Conservation (phyloP, 2,329 filamentous ascomycete species). For the Nigrospora osmanthi region DNA sequence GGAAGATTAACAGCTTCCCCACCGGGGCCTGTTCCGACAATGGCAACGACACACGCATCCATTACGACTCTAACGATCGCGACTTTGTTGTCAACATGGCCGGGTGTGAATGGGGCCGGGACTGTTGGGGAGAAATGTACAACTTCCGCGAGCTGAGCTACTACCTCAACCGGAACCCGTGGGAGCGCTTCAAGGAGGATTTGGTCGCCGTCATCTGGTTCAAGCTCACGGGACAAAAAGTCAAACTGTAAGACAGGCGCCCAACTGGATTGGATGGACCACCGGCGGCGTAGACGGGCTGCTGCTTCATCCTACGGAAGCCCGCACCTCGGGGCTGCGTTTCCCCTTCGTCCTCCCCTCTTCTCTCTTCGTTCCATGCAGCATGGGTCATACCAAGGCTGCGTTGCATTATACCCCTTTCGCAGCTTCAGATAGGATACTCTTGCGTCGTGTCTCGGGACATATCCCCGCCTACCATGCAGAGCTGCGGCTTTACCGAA, state of each 20-base stretch:
- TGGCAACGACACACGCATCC: constrained; percentile 66
- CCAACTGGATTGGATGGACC: not conserved
- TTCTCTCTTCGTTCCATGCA: too few species aligned
- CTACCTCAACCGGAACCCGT: constrained; percentile 73
- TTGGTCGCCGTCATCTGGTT: constrained; percentile 52
- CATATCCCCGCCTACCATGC: too few species aligned
- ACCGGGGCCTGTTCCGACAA: constrained; percentile 79
- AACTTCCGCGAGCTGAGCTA: constrained; percentile 88
- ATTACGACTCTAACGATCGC: constrained; percentile 77
- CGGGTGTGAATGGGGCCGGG: constrained; percentile 90
- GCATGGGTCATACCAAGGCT: too few species aligned
- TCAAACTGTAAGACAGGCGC: constrained; percentile 38
- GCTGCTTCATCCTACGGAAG: too few species aligned
- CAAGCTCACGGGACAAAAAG: constrained; percentile 54
- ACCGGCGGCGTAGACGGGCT: too few species aligned
- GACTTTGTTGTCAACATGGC: constrained; percentile 99
- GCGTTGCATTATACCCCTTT: too few species aligned
- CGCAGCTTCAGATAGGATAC: too few species aligned
- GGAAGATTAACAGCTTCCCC: constrained; percentile 91
- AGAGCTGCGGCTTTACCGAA: too few species aligned
- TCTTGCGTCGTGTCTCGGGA: too few species aligned
- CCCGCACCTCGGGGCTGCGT: too few species aligned
- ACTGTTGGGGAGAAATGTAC: constrained; percentile 98
- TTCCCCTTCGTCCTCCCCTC: too few species aligned
- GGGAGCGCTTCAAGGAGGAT: constrained; percentile 70